These are phyloP conservation scores for Yamadazyma conglobata DNA, from an alignment of 1,139 yeast species.

Conservation along the genomic window DNA sequence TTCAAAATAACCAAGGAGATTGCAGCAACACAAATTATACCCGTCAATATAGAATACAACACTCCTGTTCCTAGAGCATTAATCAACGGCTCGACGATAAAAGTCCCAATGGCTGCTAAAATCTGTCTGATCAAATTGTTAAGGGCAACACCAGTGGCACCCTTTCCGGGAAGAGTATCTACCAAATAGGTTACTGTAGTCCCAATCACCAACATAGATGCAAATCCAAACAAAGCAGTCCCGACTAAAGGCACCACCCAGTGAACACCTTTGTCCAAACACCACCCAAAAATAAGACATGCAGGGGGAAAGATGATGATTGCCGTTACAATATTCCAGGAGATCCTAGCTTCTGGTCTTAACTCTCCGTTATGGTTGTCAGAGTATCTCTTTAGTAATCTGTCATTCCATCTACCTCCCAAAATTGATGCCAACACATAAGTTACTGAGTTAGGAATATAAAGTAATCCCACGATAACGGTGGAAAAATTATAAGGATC, in stretches of 20 bases:
- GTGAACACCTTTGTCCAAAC: conserved; percentile 57
- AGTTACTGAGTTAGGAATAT: conserved; percentile 79
- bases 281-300: conserved; percentile 78
- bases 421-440: conserved; percentile 68
- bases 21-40: conserved; percentile 47
- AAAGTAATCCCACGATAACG: conserved; percentile 68
- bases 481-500: conserved; percentile 69
- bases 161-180: conserved; percentile 82
- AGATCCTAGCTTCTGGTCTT: conserved; percentile 75
- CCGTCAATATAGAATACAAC: conserved; percentile 63
- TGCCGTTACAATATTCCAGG: conserved; percentile 70
- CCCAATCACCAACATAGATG: conserved; percentile 82
- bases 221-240: conserved; percentile 76
- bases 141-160: conserved; percentile 85
- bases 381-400: conserved; percentile 52
- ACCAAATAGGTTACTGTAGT: conserved; percentile 78
- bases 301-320: conserved; percentile 62
- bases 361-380: conserved; percentile 57
- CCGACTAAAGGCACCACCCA: conserved; percentile 82
- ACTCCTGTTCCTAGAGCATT: conserved; percentile 68
- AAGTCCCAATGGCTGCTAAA: conserved; percentile 74
- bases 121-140: conserved; percentile 72
- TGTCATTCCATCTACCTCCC: conserved; percentile 82
- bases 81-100: conserved; percentile 66
- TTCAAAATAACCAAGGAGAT: conserved; percentile 48